Conservation (phyloP, 306 rosid genomes). For the Delonix regia region DNA sequence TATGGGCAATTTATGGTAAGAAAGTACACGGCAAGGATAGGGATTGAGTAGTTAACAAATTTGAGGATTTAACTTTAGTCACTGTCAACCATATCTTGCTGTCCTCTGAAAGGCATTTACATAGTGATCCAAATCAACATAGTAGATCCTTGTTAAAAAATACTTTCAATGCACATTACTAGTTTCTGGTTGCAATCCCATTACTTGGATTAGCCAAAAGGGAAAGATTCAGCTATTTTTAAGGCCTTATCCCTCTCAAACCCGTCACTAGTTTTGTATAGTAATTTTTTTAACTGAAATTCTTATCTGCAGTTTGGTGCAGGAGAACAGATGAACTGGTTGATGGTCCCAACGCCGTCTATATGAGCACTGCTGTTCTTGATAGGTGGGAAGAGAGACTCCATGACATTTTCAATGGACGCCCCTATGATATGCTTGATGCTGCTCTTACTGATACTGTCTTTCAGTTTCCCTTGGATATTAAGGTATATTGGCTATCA, state of each 20-base stretch:
- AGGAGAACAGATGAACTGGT: conserved; percentile 92
- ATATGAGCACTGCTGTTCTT: conserved; percentile 74
- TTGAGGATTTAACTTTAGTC: background rate
- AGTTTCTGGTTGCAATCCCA: background rate
- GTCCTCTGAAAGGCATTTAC: background rate
- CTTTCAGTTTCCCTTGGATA: conserved; percentile 70
- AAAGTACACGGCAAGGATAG: too few species aligned
- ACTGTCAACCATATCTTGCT: background rate
- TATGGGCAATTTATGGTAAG: conserved; percentile 91
- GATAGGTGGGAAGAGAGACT: conserved; percentile 90
- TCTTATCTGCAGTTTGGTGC: conserved; percentile 72
- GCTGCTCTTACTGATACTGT: conserved; percentile 76
- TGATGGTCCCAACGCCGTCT: conserved; percentile 78
- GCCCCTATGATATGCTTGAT: conserved; percentile 79
- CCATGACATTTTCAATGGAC: conserved; percentile 68
- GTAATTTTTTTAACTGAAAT: background rate
- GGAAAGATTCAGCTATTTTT: background rate
- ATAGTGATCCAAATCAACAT: background rate
- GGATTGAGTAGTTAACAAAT: background rate
- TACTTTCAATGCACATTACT: background rate
- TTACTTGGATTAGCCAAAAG: background rate
- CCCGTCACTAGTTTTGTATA: background rate
- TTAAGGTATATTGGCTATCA: conserved; percentile 52
- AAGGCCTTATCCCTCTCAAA: background rate
- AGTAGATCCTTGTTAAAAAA: background rate